phyloP scores from a whole-genome alignment of 352 stramenopile genomes.

The Phytopythium sindhum region DNA sequence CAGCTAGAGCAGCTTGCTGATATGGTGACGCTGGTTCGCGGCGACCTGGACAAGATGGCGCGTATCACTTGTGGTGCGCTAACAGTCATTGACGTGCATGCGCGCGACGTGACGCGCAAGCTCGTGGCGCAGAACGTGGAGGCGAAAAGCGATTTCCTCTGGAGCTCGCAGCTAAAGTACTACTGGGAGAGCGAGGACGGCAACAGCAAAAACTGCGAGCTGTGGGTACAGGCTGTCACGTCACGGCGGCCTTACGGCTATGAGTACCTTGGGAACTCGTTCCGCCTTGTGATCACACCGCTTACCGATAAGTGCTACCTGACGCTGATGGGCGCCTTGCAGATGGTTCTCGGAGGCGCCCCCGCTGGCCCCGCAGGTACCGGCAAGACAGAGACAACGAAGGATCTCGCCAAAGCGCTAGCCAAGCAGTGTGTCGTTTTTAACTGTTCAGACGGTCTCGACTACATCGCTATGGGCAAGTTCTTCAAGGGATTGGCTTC shows the following conservation, averaged over 20 bases:
- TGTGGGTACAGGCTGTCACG: slow-evolving; percentile 91
- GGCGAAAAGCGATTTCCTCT: slow-evolving; percentile 92
- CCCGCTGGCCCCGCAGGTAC: slow-evolving; percentile 91
- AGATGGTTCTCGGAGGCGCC: slow-evolving; percentile 93
- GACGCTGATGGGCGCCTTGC: slow-evolving; percentile 93
- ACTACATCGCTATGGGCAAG: slow-evolving; percentile 95
- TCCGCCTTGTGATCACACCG: slow-evolving; percentile 93
- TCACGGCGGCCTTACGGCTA: slow-evolving; percentile 91
- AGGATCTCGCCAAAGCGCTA: slow-evolving; percentile 91
- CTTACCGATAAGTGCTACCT: slow-evolving; percentile 96
- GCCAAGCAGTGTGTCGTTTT: slow-evolving; percentile 96
- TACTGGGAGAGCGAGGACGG: slow-evolving; percentile 78
- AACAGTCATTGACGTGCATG: slow-evolving; percentile 95
- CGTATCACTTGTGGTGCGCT: slow-evolving; percentile 91
- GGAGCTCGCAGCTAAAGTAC: slow-evolving; percentile 93
- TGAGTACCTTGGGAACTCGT: slow-evolving; percentile 94
- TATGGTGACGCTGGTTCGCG: slow-evolving; percentile 93
- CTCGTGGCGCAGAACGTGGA: slow-evolving; percentile 83
- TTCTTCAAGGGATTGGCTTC: slow-evolving; percentile 92
- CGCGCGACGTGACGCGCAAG: slow-evolving; percentile 89
- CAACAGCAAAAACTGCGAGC: slow-evolving; percentile 33
- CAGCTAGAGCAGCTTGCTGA: slow-evolving; percentile 91
- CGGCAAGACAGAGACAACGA: slow-evolving; percentile 94
- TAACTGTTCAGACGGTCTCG: slow-evolving; percentile 93
- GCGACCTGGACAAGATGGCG: slow-evolving; percentile 86